Evolutionary conservation across 2,329 filamentous ascomycete species (phyloP).

Genomic region (Fusarium buxicola): DNA sequence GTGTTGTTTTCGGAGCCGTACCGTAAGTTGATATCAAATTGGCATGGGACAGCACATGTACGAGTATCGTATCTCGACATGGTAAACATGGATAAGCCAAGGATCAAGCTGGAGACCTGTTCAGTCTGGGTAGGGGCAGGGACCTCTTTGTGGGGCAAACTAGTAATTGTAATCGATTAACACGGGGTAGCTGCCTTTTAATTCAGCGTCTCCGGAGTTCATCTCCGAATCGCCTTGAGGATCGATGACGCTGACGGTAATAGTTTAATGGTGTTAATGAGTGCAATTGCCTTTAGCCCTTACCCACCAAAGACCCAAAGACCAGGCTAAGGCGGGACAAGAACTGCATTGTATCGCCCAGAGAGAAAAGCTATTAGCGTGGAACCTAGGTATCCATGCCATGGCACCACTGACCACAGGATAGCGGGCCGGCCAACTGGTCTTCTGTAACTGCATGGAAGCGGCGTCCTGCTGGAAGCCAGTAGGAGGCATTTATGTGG

Average conservation of each 20-base stretch:
- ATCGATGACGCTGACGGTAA: constrained; percentile 24
- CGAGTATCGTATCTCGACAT: constrained; percentile 4
- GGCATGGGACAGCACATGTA: not conserved
- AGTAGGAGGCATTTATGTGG: not conserved
- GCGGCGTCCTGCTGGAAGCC: not conserved
- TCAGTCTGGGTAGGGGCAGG: constrained; percentile 5
- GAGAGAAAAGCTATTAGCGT: not conserved
- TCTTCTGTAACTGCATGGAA: constrained; percentile 6
- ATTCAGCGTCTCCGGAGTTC: constrained; percentile 16
- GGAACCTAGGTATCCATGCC: not conserved
- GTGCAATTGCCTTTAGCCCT: not conserved
- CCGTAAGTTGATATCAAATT: constrained; percentile 5
- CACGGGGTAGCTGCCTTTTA: constrained; percentile 1
- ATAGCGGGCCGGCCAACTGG: not conserved
- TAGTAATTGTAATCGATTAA: constrained; percentile 8
- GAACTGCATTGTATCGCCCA: not conserved
- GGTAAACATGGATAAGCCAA: not conserved
- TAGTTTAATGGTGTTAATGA: not conserved
- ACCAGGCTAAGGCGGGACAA: too few relatives aligned
- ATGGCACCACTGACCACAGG: constrained; percentile 1
- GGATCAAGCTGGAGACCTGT: constrained; percentile 8
- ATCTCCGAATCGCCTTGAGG: constrained; percentile 11
- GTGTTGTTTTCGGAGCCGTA: not conserved
- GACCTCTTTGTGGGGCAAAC: constrained; percentile 9
- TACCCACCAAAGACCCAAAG: too few relatives aligned